phyloP scores from a whole-genome alignment of 805 yeast species.

The Lipomyces orientalis region DNA sequence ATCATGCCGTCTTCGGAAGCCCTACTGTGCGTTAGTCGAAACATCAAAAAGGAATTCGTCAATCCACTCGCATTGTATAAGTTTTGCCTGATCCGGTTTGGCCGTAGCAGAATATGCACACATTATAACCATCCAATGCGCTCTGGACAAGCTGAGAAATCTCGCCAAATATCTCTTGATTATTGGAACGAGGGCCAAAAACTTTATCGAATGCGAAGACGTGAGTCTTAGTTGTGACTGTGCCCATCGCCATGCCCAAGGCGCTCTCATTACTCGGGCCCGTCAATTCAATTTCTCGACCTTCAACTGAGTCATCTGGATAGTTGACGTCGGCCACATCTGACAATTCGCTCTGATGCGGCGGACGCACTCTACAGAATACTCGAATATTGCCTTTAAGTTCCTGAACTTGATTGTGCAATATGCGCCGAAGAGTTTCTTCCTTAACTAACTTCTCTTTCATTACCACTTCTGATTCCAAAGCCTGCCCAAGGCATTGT shows the following conservation, averaged over 20 bases:
- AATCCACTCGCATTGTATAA: slow-evolving; percentile 66
- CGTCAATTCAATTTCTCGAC: slow-evolving; percentile 38
- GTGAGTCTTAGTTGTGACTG: slow-evolving; percentile 41
- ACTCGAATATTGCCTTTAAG: slow-evolving; percentile 92
- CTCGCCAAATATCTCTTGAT: slow-evolving; percentile 76
- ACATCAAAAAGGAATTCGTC: neutral
- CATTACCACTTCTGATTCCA: slow-evolving; percentile 43
- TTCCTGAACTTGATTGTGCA: slow-evolving; percentile 81
- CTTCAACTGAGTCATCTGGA: slow-evolving; percentile 43
- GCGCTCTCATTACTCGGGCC: slow-evolving; percentile 38
- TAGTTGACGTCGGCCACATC: slow-evolving; percentile 45
- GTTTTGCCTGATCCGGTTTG: slow-evolving; percentile 98
- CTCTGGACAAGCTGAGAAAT: slow-evolving; percentile 84
- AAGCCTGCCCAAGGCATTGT: slow-evolving; percentile 41
- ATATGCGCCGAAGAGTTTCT: slow-evolving; percentile 62
- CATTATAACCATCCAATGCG: slow-evolving; percentile 86
- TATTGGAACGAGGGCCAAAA: slow-evolving; percentile 60
- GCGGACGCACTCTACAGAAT: slow-evolving; percentile 83
- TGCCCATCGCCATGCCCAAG: slow-evolving; percentile 36
- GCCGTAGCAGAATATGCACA: slow-evolving; percentile 95
- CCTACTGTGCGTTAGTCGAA: slow-evolving; percentile 44
- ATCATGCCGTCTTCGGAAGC: slow-evolving; percentile 75
- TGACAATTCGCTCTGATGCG: slow-evolving; percentile 37
- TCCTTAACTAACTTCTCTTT: slow-evolving; percentile 52
- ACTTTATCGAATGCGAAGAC: slow-evolving; percentile 78